Conservation (phyloP, 129 eudicot species). For the Flaveria sonorensis region DNA sequence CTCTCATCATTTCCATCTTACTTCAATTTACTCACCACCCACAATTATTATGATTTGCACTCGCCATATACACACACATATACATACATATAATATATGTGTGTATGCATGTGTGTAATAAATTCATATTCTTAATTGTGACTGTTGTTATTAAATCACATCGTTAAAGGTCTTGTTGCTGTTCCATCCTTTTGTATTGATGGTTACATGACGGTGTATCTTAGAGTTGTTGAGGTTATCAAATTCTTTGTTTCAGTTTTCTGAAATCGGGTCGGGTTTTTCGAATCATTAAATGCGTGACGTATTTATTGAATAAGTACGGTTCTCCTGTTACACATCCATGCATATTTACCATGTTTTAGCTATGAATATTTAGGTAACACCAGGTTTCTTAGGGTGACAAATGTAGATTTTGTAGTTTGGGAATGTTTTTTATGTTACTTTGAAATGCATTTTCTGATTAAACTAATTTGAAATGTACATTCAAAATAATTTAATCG, state of each 20-base stretch:
- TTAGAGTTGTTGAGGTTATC: neutral
- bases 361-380: neutral
- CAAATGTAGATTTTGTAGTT: too few relatives aligned
- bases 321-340: neutral
- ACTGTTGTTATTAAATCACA: neutral
- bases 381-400: neutral
- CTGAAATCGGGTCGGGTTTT: neutral
- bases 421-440: too few relatives aligned
- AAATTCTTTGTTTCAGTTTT: neutral
- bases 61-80: neutral
- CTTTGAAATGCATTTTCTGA: too few relatives aligned
- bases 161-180: neutral
- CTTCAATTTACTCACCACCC: constrained; percentile 33
- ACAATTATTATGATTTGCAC: constrained; percentile 30
- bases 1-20: constrained; percentile 9
- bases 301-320: neutral
- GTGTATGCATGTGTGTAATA: neutral
- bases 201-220: neutral
- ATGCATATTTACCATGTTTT: neutral
- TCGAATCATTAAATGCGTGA: constrained; percentile 6
- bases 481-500: too few relatives aligned
- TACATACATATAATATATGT: neutral
- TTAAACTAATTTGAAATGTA: too few relatives aligned
- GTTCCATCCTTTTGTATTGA: constrained; percentile 13
- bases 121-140: too few relatives aligned